These are phyloP conservation scores for Talaromyces sp. DNA, from an alignment of 2,329 filamentous ascomycete species.

Conservation along the genomic window DNA sequence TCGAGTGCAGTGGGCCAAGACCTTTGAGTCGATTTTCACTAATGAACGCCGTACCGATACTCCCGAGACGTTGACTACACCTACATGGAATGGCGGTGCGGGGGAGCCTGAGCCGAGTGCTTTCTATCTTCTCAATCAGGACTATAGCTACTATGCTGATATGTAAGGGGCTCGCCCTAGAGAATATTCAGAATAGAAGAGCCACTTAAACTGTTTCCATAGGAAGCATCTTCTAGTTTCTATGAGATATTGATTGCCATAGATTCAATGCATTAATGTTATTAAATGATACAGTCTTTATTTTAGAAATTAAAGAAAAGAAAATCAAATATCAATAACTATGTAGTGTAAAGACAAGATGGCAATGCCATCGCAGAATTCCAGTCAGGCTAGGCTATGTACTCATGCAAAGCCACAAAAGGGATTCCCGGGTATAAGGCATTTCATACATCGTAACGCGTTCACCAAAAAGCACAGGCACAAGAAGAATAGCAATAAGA, in stretches of 20 bases:
- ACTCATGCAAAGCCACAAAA: neutral
- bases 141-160: slow-evolving; percentile 31
- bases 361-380: slow-evolving; percentile 4
- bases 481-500: neutral
- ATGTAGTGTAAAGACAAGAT: neutral
- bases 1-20: slow-evolving; percentile 47
- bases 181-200: neutral
- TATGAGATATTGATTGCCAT: too few relatives aligned
- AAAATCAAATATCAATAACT: neutral
- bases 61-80: slow-evolving; percentile 33
- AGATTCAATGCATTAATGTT: too few relatives aligned
- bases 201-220: too few relatives aligned
- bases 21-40: slow-evolving; percentile 42
- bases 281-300: too few relatives aligned
- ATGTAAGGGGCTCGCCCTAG: neutral
- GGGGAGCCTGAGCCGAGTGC: slow-evolving; percentile 36
- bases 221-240: too few relatives aligned
- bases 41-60: slow-evolving; percentile 26
- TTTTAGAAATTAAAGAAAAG: neutral
- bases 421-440: slow-evolving; percentile 11
- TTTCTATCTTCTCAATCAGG: slow-evolving; percentile 38
- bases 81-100: slow-evolving; percentile 38
- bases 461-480: slow-evolving; percentile 6
- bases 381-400: neutral
- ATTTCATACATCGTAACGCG: slow-evolving; percentile 18